These are phyloP conservation scores for Perkinsela sp. DNA, from an alignment of 208 protist species.

Conservation along the genomic window DNA sequence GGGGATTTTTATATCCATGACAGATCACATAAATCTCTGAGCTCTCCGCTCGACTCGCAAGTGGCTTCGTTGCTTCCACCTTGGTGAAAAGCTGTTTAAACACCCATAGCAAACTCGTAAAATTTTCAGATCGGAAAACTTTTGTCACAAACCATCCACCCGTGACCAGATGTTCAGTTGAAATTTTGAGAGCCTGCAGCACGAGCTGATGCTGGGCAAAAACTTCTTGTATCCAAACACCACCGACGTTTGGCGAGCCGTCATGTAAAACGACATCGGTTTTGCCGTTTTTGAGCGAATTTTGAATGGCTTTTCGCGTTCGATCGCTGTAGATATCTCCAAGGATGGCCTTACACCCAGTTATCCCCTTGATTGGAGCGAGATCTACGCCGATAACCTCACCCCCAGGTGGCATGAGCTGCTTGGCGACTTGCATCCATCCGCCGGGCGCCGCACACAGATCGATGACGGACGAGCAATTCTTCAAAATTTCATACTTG, in stretches of 20 bases:
- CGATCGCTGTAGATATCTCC: conserved; percentile 95
- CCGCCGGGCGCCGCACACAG: conserved; percentile 90
- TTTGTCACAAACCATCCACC: conserved; percentile 94
- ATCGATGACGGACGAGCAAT: conserved; percentile 60
- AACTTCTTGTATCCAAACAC: conserved; percentile 89
- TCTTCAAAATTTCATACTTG: conserved; percentile 90
- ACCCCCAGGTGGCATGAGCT: conserved; percentile 80
- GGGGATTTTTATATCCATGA: conserved; percentile 74
- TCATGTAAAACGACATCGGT: conserved; percentile 88
- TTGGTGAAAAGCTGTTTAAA: conserved; percentile 90
- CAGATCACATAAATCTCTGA: conserved; percentile 97
- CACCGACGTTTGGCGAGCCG: conserved; percentile 97
- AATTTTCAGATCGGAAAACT: conserved; percentile 93
- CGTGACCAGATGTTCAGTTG: conserved; percentile 66
- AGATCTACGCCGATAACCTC: conserved; percentile 90
- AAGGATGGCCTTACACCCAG: conserved; percentile 71
- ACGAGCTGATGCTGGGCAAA: conserved; percentile 83
- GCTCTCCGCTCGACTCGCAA: conserved; percentile 81
- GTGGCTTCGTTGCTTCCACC: conserved; percentile 91
- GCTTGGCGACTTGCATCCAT: conserved; percentile 67
- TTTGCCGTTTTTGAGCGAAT: conserved; percentile 71
- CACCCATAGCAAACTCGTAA: conserved; percentile 90
- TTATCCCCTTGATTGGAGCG: conserved; percentile 89
- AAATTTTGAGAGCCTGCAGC: conserved; percentile 77
- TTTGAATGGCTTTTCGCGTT: conserved; percentile 70